These are phyloP conservation scores for Colletotrichum sp. DNA, from an alignment of 2,329 filamentous ascomycete species.

Conservation along the genomic window DNA sequence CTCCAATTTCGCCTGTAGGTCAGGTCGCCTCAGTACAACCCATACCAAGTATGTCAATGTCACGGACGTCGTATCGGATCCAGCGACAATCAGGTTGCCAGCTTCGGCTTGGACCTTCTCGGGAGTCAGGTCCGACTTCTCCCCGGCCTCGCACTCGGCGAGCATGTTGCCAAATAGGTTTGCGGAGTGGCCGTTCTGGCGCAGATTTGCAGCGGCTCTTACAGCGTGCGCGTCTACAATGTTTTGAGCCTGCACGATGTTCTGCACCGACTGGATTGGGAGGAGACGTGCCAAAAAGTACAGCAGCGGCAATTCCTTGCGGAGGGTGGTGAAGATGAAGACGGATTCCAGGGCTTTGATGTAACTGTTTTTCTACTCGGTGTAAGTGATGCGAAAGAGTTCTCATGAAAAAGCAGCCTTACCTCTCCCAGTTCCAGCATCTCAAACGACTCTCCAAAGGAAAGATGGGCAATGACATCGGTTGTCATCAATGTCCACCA, in stretches of 20 bases:
- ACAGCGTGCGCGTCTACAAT: not conserved
- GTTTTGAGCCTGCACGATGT: not conserved
- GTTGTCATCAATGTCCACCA: constrained; percentile 61
- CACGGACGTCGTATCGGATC: constrained; percentile 56
- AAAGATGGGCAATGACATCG: constrained; percentile 58
- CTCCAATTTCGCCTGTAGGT: constrained; percentile 34
- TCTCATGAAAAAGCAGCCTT: not conserved
- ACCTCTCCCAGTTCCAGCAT: constrained; percentile 57
- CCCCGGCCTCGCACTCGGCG: not conserved
- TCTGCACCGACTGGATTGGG: not conserved
- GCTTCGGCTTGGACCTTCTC: constrained; percentile 45
- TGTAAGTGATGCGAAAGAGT: not conserved
- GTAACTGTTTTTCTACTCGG: not conserved
- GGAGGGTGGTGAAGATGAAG: not conserved
- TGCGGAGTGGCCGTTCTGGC: not conserved
- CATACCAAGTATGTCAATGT: constrained; percentile 54
- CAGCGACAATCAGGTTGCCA: constrained; percentile 50
- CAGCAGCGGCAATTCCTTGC: not conserved
- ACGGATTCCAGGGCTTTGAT: not conserved
- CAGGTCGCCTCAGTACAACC: constrained; percentile 35
- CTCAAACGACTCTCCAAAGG: constrained; percentile 59
- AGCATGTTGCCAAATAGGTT: constrained; percentile 10
- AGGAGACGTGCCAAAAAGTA: not conserved
- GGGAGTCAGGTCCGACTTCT: not conserved
- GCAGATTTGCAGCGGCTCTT: not conserved